phyloP scores from a whole-genome alignment of 1,139 yeast species.

The Scheffersomyces stambukii region DNA sequence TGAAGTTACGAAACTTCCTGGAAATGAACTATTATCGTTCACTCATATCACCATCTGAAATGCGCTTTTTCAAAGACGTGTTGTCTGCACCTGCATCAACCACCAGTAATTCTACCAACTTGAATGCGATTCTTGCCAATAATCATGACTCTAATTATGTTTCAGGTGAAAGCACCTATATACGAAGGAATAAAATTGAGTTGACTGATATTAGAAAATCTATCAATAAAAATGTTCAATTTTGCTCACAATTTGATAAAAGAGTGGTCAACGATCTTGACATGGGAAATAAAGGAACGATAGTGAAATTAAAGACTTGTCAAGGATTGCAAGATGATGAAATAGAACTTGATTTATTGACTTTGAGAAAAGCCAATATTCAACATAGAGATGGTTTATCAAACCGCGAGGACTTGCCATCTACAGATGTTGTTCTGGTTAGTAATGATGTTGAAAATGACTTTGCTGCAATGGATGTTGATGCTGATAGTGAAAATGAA shows the following conservation, averaged over 20 bases:
- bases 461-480: conserved; percentile 10
- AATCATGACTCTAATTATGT: conserved; percentile 27
- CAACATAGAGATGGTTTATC: conserved; percentile 1
- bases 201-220: conserved; percentile 25
- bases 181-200: conserved; percentile 31
- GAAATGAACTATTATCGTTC: too few relatives aligned
- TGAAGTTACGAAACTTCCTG: too few relatives aligned
- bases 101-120: conserved; percentile 7
- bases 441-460: conserved; percentile 2
- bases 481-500: conserved; percentile 8
- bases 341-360: conserved; percentile 19
- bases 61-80: conserved; percentile 9
- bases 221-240: too few relatives aligned
- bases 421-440: background rate
- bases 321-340: conserved; percentile 21
- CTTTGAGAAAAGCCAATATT: conserved; percentile 10
- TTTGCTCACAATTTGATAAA: too few relatives aligned
- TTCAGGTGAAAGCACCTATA: conserved; percentile 18
- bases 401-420: background rate
- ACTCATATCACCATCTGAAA: conserved; percentile 17
- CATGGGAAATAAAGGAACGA: background rate
- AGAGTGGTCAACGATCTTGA: background rate
- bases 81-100: conserved; percentile 2
- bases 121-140: conserved; percentile 7
- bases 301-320: conserved; percentile 15